These are phyloP conservation scores for Leishmania mexicana DNA, from an alignment of 208 protist species.

Conservation along the genomic window DNA sequence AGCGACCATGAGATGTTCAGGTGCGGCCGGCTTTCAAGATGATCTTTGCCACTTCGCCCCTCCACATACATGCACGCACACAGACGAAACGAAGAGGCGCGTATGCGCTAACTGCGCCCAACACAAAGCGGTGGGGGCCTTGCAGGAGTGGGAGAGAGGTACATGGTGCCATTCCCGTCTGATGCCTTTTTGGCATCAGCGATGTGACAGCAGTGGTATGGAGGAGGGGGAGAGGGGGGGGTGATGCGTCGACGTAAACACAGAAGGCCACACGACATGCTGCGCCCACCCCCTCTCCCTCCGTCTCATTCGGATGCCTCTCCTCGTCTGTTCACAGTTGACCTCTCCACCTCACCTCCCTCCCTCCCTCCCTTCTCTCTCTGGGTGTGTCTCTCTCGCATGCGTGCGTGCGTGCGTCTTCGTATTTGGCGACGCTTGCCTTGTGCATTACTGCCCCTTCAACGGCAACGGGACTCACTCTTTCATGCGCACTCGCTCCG, in stretches of 20 bases:
- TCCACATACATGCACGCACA: background rate
- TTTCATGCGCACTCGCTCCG: background rate
- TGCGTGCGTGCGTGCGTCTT: background rate
- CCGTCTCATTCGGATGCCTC: background rate
- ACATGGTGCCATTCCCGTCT: background rate
- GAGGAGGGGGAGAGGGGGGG: background rate
- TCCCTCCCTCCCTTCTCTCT: background rate
- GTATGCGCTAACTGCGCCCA: background rate
- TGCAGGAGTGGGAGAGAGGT: background rate
- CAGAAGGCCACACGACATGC: background rate
- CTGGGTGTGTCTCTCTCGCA: background rate
- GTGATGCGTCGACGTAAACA: background rate
- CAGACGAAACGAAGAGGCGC: background rate
- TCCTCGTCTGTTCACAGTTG: background rate
- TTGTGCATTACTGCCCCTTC: background rate
- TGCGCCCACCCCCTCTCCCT: background rate
- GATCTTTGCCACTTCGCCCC: background rate
- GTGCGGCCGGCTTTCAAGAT: background rate
- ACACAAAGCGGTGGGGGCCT: background rate
- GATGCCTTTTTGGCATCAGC: background rate
- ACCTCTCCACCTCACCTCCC: background rate
- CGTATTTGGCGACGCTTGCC: background rate
- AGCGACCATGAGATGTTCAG: background rate
- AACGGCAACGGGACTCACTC: background rate
- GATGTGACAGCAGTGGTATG: background rate